phyloP scores from a whole-genome alignment of 495 filamentous ascomycete genomes.

The Geoglossum glabrum region DNA sequence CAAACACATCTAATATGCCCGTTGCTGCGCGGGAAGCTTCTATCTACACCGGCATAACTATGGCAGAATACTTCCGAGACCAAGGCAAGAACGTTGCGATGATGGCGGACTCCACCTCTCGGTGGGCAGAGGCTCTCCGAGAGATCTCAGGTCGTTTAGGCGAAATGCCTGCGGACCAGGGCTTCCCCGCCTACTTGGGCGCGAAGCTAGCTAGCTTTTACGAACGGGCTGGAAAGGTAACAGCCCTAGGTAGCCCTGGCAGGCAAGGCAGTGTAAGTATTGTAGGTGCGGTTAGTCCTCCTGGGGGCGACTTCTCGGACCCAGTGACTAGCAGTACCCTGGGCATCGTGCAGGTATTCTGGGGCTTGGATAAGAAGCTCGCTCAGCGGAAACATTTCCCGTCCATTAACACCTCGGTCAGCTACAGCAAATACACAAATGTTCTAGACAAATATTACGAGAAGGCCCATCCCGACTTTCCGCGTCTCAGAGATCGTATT shows the following conservation, averaged over 20 bases:
- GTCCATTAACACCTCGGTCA: conserved; percentile 86
- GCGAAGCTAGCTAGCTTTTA: conserved; percentile 98
- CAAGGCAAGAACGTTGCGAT: conserved; percentile 96
- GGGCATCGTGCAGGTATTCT: conserved; percentile 98
- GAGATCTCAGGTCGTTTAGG: conserved; percentile 97
- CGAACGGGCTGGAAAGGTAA: conserved; percentile 83
- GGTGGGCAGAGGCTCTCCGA: conserved; percentile 96
- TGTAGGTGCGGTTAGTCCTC: conserved; percentile 90
- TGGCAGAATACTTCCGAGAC: conserved; percentile 96
- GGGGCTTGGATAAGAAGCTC: conserved; percentile 98
- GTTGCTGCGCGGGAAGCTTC: conserved; percentile 97
- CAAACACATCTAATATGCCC: conserved; percentile 99
- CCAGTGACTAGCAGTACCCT: conserved; percentile 89
- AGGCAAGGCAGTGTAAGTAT: conserved; percentile 87
- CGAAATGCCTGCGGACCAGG: conserved; percentile 99
- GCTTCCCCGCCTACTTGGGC: conserved; percentile 94
- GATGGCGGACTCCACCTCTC: conserved; percentile 98
- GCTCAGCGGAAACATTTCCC: conserved; percentile 99
- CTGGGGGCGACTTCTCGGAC: conserved; percentile 97
- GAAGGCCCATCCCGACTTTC: conserved; percentile 84
- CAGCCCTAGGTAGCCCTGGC: conserved; percentile 69
- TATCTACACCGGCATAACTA: conserved; percentile 96
- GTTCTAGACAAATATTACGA: conserved; percentile 83
- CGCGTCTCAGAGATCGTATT: conserved; percentile 75
- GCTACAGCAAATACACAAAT: conserved; percentile 90